Conservation (phyloP, 441 rosid species). For the Manihot esculenta region DNA sequence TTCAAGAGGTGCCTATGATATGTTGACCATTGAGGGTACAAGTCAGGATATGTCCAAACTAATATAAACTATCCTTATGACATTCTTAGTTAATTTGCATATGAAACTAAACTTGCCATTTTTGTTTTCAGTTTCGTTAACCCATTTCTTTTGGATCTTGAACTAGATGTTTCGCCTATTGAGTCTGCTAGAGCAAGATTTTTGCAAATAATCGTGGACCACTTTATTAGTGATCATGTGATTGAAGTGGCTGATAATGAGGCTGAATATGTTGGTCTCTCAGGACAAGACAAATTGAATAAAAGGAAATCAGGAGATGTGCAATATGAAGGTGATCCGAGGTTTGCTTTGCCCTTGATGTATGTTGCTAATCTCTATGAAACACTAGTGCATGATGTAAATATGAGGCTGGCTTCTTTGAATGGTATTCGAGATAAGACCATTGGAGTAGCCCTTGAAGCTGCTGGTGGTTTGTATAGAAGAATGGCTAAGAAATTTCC, state of each 20-base stretch:
- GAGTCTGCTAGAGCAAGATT: conserved; percentile 82
- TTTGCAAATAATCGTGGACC: conserved; percentile 72
- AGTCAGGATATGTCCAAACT: not conserved
- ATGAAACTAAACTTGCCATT: not conserved
- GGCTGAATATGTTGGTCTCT: conserved; percentile 41
- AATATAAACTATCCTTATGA: not conserved
- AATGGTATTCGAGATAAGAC: conserved; percentile 78
- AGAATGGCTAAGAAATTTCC: conserved; percentile 83
- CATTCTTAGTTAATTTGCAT: not conserved
- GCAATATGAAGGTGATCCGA: conserved; percentile 74
- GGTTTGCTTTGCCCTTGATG: conserved; percentile 79
- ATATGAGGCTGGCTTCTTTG: conserved; percentile 68
- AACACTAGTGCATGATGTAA: conserved; percentile 70
- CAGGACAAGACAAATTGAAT: conserved; percentile 51
- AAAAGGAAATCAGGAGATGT: conserved; percentile 78
- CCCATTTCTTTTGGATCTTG: conserved; percentile 23
- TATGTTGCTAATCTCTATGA: conserved; percentile 93
- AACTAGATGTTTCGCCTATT: conserved; percentile 78
- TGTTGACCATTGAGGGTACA: conserved; percentile 66
- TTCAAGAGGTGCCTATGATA: conserved; percentile 44
- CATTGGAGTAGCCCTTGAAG: conserved; percentile 91
- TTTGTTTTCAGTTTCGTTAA: conserved; percentile 3
- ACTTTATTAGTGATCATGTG: conserved; percentile 65
- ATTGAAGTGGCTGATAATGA: conserved; percentile 56
- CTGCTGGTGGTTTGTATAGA: conserved; percentile 93